Base-by-base conservation (phyloP, 352 stramenopile genomes). In the Aphanomyces euteiches region DNA sequence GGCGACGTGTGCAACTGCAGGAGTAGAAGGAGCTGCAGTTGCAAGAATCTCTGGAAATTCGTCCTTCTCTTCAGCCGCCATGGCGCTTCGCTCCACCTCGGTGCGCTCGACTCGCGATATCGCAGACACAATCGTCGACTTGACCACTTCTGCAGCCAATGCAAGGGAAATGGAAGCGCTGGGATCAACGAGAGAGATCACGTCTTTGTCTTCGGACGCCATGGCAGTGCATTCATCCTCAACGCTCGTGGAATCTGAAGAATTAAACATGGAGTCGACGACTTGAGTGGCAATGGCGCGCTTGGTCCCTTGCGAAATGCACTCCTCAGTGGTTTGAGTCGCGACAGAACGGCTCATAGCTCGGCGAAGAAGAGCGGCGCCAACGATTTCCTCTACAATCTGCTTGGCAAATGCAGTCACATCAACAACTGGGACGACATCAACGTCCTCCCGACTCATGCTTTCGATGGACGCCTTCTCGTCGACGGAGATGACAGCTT, bases 201-300 rank as follows among this genome's bases (percentile, higher is more conserved):
- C 28, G 28, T 28, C 28, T 28, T 28, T 28, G 28, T 28, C 28
- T 28, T 28, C 28, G 28, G 28, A 28, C 28, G 28, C 28, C 28
- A 28, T 28, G 28, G 28, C 28, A 28, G 28, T 28, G 28, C 28
- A 28, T 28, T 28, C 28, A 28, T 28, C 28, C 28, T 28, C 28
- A 28, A 28, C 28, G 28, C 28, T 28, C 28, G 28, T 28, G 28
- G 28, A 28, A 28, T 28, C 28, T 28, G 28, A n/a, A 58, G 8
- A 12, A 10, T 58, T 2, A 10, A 19, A 38, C n/a, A n/a, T 58
- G n/a, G 50, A 58, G 8, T 34, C n/a, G n/a, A 58, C 50, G n/a
- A 58, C n/a, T 58, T 58, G 50, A 58, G 37, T 58, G 8, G 50
- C 50, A 12, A 61, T 19, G 19, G 54, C 43, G 5, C 17, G 37